Base-by-base conservation (phyloP, 345 rosid genomes). In the Stellera chamaejasme region DNA sequence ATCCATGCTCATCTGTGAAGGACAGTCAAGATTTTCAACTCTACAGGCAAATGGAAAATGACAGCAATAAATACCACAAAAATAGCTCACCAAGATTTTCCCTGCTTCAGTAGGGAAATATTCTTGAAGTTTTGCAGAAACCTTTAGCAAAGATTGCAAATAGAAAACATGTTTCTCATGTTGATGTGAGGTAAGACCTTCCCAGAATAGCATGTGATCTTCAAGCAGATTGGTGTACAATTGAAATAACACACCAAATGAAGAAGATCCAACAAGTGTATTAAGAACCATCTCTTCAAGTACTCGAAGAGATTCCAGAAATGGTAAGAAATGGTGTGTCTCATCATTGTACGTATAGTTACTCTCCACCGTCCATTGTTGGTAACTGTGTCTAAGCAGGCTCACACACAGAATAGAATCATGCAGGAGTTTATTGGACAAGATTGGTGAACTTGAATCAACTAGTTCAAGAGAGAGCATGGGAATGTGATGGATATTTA, bases 141-240 rank as follows among this genome's bases (percentile, higher is more conserved):
- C 67, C 67, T 92, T 92, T 68, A 76, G 55, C 76, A 92, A 77
- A 41, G 82, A 75, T 49, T 75, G 80, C 81, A 83, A 84, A 55
- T 84, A 86, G 59, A 86, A 59, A 48, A 76, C 50, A 72, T 69
- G 41, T 55, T 36, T 41, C 49, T 88, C 88, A 54, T 61, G 64
- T 50, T 78, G 75, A 26, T 81, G 72, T 43, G 85, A 67, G 56
- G 58, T 48, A 51, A 86, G 55, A 65, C 72, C 59, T 61, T 77
- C 68, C 97, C 98, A 92, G 52, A 92, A 88, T 52, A 58, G 56
- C 23, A 78, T 55, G 69, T 88, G 98, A 71, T 73, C 77, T 62
- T 79, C 87, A 62, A 88, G 72, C 69, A 92, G 81, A 54, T 74
- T 64, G 7, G 68, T 48, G 64, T 73, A 88, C 56, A 84, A 50